These are phyloP conservation scores for Epichloe sp. DNA, from an alignment of 2,329 filamentous ascomycete genomes.

Conservation along the genomic window DNA sequence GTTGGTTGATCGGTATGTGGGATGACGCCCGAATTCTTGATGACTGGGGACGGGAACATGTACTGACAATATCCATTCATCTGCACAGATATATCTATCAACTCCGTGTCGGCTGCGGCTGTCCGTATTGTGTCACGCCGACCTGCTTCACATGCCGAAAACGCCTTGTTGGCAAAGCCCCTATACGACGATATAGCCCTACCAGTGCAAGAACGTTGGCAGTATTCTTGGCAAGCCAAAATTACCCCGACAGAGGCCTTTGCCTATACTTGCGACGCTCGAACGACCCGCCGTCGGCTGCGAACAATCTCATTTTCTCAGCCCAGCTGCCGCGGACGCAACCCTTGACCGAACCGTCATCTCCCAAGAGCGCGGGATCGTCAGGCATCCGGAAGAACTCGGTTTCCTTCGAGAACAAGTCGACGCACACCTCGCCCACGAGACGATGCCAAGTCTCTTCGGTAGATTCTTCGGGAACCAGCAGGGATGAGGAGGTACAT, in stretches of 20 bases:
- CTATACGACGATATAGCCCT: slow-evolving; percentile 65
- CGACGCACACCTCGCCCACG: not conserved
- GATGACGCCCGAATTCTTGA: not conserved
- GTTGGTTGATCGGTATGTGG: slow-evolving; percentile 50
- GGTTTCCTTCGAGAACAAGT: not conserved
- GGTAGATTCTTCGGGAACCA: slow-evolving; percentile 2
- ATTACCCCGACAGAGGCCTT: slow-evolving; percentile 58
- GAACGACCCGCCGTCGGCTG: slow-evolving; percentile 29
- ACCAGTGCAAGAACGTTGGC: slow-evolving; percentile 74
- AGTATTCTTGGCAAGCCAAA: slow-evolving; percentile 65
- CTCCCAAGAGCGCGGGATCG: not conserved
- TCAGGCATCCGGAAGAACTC: not conserved
- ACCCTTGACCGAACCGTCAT: not conserved
- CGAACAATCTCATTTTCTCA: slow-evolving; percentile 34
- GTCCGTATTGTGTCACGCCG: slow-evolving; percentile 53
- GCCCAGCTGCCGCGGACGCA: slow-evolving; percentile 11
- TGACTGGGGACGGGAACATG: not conserved
- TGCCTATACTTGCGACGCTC: slow-evolving; percentile 41
- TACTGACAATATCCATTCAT: not conserved
- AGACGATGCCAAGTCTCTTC: not conserved
- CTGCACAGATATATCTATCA: slow-evolving; percentile 58
- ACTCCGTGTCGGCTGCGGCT: slow-evolving; percentile 68
- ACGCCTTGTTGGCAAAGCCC: slow-evolving; percentile 50
- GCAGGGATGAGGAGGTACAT: not conserved
- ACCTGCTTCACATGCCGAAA: slow-evolving; percentile 73